Conservation (phyloP, 2,329 filamentous ascomycete species). For the Leptographium radiaticola region DNA sequence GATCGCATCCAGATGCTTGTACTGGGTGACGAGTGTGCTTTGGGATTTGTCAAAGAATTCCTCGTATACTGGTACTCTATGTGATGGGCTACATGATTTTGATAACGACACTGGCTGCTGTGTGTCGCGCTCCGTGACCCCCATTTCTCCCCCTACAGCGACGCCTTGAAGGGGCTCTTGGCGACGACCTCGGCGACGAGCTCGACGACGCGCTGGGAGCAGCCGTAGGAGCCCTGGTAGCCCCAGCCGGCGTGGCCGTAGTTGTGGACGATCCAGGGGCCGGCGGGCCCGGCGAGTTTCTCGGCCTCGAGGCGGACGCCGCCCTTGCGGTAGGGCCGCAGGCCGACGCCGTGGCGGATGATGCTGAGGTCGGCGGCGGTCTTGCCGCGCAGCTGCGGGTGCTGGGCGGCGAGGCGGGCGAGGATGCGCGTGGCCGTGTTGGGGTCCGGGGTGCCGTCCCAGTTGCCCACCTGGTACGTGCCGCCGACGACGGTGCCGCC, state of each 20-base stretch:
- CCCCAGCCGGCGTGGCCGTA: conserved; percentile 74
- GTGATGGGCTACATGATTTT: no score
- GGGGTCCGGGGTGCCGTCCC: conserved; percentile 67
- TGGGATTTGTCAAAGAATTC: no score
- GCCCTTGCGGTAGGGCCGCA: conserved; percentile 60
- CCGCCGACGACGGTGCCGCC: conserved; percentile 83
- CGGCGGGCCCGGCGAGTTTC: conserved; percentile 26
- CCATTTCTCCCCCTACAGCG: background rate
- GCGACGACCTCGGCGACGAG: conserved; percentile 48
- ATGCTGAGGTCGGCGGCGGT: conserved; percentile 64
- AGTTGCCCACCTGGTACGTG: conserved; percentile 65
- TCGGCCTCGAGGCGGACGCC: conserved; percentile 69
- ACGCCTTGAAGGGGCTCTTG: conserved; percentile 8
- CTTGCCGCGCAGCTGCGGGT: conserved; percentile 47
- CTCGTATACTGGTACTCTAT: no score
- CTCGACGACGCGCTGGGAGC: conserved; percentile 51
- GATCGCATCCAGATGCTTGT: no score
- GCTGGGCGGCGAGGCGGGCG: conserved; percentile 55
- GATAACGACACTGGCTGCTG: no score
- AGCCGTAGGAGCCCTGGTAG: conserved; percentile 58
- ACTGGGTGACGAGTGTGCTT: no score
- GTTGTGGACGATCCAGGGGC: conserved; percentile 56
- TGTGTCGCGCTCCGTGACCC: no score
- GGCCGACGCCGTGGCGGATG: conserved; percentile 68
- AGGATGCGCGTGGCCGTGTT: conserved; percentile 75